phyloP scores from a whole-genome alignment of 1,284 basidiomycete species.

The Schizopora paradoxa region DNA sequence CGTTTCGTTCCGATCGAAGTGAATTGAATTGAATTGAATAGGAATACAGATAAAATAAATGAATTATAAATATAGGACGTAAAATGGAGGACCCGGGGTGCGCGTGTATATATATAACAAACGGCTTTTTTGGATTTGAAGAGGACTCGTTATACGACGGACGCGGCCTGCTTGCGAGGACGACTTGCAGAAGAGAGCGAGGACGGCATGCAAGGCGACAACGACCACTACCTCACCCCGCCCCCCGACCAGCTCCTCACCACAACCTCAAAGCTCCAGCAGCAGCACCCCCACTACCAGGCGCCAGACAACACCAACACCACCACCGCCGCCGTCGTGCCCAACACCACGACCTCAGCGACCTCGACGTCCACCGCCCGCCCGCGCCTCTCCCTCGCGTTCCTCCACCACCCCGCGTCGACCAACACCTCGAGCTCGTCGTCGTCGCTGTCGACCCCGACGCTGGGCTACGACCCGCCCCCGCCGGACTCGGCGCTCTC shows the following conservation, averaged over 20 bases:
- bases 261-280: neutral
- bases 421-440: neutral
- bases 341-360: no score
- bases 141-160: neutral
- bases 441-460: neutral
- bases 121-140: no score
- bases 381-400: conserved; percentile 2
- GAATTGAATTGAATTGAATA: no score
- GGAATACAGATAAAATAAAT: no score
- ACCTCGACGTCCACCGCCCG: neutral
- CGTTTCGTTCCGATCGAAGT: no score
- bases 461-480: conserved; percentile 11
- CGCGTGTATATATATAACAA: no score
- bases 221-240: conserved; percentile 6
- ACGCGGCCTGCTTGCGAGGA: neutral
- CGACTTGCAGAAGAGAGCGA: neutral
- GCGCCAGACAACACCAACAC: neutral
- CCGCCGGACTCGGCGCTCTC: conserved; percentile 2
- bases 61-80: no score
- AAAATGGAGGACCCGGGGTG: no score
- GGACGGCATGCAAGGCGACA: neutral
- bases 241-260: conserved; percentile 12
- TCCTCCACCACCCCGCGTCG: conserved; percentile 2
- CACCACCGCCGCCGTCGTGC: neutral
- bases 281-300: neutral